Percentiles rank a stretch among this genome's conserved stretches.
phyloP scores from a whole-genome alignment of 192 early-diverging fungal species.

The Coemansia sp. region DNA sequence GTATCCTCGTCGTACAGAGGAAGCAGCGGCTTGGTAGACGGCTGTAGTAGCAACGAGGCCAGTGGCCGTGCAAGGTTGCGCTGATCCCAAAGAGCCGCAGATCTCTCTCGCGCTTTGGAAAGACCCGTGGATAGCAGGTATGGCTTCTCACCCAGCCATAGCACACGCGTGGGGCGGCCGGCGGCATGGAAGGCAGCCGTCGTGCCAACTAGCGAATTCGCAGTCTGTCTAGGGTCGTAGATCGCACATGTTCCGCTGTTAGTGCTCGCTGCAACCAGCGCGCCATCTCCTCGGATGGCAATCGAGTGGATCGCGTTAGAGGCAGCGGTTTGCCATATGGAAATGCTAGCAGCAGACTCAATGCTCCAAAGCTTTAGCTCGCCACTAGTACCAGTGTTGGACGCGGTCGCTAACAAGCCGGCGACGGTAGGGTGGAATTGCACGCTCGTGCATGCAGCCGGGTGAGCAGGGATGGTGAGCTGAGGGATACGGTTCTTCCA shows the following conservation, averaged over 20 bases:
- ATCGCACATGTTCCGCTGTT: constrained; percentile 22
- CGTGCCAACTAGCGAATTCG: constrained; percentile 6
- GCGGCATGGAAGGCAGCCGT: constrained; percentile 33
- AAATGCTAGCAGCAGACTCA: background rate
- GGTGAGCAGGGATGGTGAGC: constrained; percentile 10
- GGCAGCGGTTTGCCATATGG: constrained; percentile 19
- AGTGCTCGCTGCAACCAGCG: constrained; percentile 34
- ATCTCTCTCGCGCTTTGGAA: constrained; percentile 67
- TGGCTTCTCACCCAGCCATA: constrained; percentile 72
- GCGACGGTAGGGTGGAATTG: constrained; percentile 52
- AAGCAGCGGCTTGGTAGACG: constrained; percentile 68
- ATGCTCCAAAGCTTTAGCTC: constrained; percentile 41
- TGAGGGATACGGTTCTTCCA: constrained; percentile 23
- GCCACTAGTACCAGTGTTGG: constrained; percentile 12
- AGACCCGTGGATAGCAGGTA: constrained; percentile 75
- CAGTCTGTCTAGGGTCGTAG: constrained; percentile 27
- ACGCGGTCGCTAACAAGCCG: constrained; percentile 20
- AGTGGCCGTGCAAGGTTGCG: constrained; percentile 65
- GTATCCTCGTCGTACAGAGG: constrained; percentile 87
- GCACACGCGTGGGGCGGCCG: constrained; percentile 55
- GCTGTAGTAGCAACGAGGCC: constrained; percentile 63
- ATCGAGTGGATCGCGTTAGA: constrained; percentile 24
- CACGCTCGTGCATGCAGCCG: constrained; percentile 18
- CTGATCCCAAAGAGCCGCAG: constrained; percentile 79
- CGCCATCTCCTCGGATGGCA: constrained; percentile 36